These are phyloP conservation scores for Biscogniauxia mediterranea DNA, from an alignment of 2,329 filamentous ascomycete genomes.

Conservation along the genomic window DNA sequence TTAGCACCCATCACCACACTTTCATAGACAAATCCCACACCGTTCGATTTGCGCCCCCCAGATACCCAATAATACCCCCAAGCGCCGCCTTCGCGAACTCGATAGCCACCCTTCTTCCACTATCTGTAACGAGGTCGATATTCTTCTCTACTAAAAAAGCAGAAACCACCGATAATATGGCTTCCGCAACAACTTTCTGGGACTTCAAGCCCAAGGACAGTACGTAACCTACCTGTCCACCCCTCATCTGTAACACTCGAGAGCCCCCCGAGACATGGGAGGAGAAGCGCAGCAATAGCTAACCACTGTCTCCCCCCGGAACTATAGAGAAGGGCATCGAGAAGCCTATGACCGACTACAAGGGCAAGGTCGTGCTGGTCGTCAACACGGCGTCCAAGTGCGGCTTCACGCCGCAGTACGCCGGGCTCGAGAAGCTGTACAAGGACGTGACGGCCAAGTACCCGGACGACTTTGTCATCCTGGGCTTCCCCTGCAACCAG, in stretches of 20 bases:
- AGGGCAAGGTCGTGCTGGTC: slow-evolving; percentile 90
- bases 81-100: not conserved
- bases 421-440: slow-evolving; percentile 87
- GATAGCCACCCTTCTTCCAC: not conserved
- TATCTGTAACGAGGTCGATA: not conserved
- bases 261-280: not conserved
- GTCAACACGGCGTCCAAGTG: slow-evolving; percentile 99
- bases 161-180: slow-evolving; percentile 47
- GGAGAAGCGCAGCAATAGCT: slow-evolving; percentile 6
- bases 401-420: slow-evolving; percentile 96
- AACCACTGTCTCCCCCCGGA: slow-evolving; percentile 9
- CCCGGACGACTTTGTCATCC: slow-evolving; percentile 75
- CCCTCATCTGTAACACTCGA: not conserved
- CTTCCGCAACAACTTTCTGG: slow-evolving; percentile 71
- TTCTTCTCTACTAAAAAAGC: slow-evolving; percentile 4
- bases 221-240: slow-evolving; percentile 42
- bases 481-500: slow-evolving; percentile 99
- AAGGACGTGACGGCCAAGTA: slow-evolving; percentile 69
- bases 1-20: too few species aligned
- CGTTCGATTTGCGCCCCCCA: not conserved
- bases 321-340: slow-evolving; percentile 68
- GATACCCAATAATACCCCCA: not conserved
- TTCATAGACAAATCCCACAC: not conserved
- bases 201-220: slow-evolving; percentile 83
- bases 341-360: slow-evolving; percentile 67